Evolutionary conservation across 1,139 yeast species (phyloP), one percentile per base, ranked within the genome.

Genomic region (Meyerozyma elateridarum): DNA sequence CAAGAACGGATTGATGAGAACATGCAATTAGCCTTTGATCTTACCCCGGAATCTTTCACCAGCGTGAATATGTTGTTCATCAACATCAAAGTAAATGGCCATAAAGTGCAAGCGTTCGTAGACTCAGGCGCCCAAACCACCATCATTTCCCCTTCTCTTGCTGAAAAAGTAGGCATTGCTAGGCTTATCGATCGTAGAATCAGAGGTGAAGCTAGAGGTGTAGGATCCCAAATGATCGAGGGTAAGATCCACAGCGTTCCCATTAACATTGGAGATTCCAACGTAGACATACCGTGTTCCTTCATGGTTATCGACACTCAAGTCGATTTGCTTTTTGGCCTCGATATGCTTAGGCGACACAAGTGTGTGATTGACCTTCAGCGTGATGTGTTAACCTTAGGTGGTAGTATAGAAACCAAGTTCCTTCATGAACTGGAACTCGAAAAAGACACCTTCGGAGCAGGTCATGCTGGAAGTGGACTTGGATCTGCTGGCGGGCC

Each of bases 121-220:
- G 99, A 91, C 53, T 79, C 96, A 0, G 98, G 99, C 2, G 98
- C 99, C 1, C 96, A 88, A 54, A 69, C 78, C 26, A 88, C 98
- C 0, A 81, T 89, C 31, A 82, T 69, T n/a, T 78, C 88, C 14
- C 84, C 95, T 1, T 60, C 64, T 27, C 66, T 91, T 43, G 96
- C 95, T 0, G 83, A 81, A 41, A 63, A 66, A 36, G 76, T 91
- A 34, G 85, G 85, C 0, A 61, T 91, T 27, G 61, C 78, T 15
- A 76, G 83, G 43, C 61, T 88, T 34, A 77, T 91, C n/a, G 99
- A 91, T 52, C 76, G 61, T 38, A 66, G 96, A 40, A 87, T 81
- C 54, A 68, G 67, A 31, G 95, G 96, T 15, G 77, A 79, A 46
- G 97, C 95, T 2, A 64, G 76, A 40, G 99, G 98, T 21, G 97